Evolutionary conservation across 2,329 filamentous ascomycete genomes (phyloP), one percentile per base, ranked within the genome.

Genomic region (Alternaria angustiovoidea): DNA sequence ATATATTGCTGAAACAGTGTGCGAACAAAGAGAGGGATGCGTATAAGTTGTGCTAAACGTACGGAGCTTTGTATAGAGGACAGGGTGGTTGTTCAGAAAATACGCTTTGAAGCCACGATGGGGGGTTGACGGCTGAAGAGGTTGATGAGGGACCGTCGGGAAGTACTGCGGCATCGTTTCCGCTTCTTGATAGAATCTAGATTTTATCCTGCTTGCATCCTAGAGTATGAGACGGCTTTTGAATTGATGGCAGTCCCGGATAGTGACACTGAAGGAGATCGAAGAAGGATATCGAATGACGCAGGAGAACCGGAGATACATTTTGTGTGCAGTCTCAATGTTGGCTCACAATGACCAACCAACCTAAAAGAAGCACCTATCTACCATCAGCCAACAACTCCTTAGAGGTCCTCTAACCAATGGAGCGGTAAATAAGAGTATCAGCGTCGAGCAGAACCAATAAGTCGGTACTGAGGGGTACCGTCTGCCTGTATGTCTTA

Each of bases 1-100:
- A 5, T 43, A 30, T 28, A 53, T 53, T 34, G 51, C 51, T 22
- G 36, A 43, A n/a, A 53, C 51, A 5, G 39, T 28, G 4, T 42
- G 38, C 16, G 51, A 53, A 30, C 26, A 32, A 1, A 42, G n/a
- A 12, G 51, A 53, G 9, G 51, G 51, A n/a, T 53, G 51, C 5
- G 28, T 42, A 12, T 53, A 18, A 9, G 26, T 28, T 5, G 38
- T 53, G 38, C 51, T 53, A 8, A 53, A 43, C 11, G 36, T 53
- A 30, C 51, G 51, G 5, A 53, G 51, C 14, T 42, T 53, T 9
- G 36, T 53, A 38, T 43, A 43, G 11, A 53, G 14, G 12, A 32
- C 39, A 2, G 51, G 51, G 14, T 53, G 28, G n/a, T 53, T 42
- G 26, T 53, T 53, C 11, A 53, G 39, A 5, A 53, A 32, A 16